Evolutionary conservation across 768 basidiomycete species (phyloP), one percentile per base, ranked within the genome.

Genomic region (Cyclocybe aegerita): DNA sequence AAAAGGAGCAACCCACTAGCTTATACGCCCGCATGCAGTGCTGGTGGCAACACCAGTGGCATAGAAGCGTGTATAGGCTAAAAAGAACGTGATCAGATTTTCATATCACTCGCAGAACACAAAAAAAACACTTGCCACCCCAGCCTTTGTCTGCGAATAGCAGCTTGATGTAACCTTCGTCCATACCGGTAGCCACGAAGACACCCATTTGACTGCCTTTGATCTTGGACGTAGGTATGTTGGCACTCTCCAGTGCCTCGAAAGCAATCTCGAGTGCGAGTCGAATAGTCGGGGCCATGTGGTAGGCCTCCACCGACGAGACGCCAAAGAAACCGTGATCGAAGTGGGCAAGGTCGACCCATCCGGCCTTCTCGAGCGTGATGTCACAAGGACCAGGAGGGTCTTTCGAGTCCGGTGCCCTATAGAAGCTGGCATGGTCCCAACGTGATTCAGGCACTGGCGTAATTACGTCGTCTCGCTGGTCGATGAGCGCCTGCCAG

Each of bases 271-370:
- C 71, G 43, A 72, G 54, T 9, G 62, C 59, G 1, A 72, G 65
- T 9, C 71, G 64, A 12, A 62, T 59, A 30, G 57, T 57, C 2
- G 71, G 71, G 1, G 60, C 49, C 11, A 72, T 56, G 40, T 59
- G 56, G 45, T 65, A 63, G 0, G 71, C 71, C 50, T 72, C 71
- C 3, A 69, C 60, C 9, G 65, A 60, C 1, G 70, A 64, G 4
- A 72, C 62, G 1, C 67, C 66, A 50, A 72, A 72, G 60, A 72
- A 72, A 0, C 57, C 38, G 52, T 70, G 63, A 43, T 72, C 71
- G 48, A 67, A 72, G 41, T 55, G 44, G 1, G 60, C 60, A 8
- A 63, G 46, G 30, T 70, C 67, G 2, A 72, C 55, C 48, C 69
- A 68, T 10, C 70, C 70, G 1, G 68, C 64, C 42, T 60, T 62